phyloP scores from a whole-genome alignment of 2,329 filamentous ascomycete genomes.

The Sporothrix humicola region DNA sequence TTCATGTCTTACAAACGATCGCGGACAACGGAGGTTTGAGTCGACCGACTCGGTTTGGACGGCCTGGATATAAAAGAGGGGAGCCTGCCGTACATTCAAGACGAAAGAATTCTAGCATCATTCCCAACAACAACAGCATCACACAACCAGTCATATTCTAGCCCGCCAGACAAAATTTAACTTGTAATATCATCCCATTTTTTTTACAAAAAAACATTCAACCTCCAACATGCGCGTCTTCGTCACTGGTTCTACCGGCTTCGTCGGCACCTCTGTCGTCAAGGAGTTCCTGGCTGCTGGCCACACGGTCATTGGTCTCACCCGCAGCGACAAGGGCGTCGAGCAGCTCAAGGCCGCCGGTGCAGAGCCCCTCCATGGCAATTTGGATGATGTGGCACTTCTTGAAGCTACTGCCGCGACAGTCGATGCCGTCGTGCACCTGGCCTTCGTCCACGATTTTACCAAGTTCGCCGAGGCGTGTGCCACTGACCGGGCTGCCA shows the following conservation, averaged over 20 bases:
- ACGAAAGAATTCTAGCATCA: too few species aligned
- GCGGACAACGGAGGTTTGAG: neutral
- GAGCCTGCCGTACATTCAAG: neutral
- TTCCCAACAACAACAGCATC: neutral
- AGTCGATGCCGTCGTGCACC: slow-evolving; percentile 49
- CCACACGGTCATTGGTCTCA: slow-evolving; percentile 50
- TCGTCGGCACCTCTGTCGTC: slow-evolving; percentile 49
- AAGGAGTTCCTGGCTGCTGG: slow-evolving; percentile 48
- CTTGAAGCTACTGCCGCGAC: slow-evolving; percentile 44
- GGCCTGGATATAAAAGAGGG: neutral
- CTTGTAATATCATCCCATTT: too few species aligned
- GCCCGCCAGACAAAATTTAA: too few species aligned
- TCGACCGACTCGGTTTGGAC: neutral
- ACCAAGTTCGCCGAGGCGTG: slow-evolving; percentile 42
- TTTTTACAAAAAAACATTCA: too few species aligned
- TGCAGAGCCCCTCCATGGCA: slow-evolving; percentile 45
- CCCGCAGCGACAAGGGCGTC: slow-evolving; percentile 45
- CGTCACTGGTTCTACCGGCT: slow-evolving; percentile 53
- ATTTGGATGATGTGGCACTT: slow-evolving; percentile 46
- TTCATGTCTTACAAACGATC: too few species aligned
- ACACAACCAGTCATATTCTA: neutral
- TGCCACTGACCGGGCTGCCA: slow-evolving; percentile 45
- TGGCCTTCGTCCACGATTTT: slow-evolving; percentile 53
- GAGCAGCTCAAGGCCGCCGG: slow-evolving; percentile 44
- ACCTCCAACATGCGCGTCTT: slow-evolving; percentile 46